Conservation (phyloP, 129 eudicot species). For the Flaveria sonorensis region DNA sequence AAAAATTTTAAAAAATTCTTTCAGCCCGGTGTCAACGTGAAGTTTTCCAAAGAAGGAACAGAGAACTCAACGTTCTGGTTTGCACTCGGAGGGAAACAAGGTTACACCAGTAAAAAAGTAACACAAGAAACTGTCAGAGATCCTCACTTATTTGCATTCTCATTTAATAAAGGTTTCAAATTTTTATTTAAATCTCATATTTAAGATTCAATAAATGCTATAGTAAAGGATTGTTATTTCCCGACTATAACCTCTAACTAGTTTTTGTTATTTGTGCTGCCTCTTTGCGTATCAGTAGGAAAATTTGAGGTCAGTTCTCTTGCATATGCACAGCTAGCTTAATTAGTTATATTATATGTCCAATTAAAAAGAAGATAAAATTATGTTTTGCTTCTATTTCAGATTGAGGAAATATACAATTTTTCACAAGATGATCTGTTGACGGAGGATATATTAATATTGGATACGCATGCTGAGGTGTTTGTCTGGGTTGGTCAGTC, state of each 20-base stretch:
- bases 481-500: conserved; percentile 98
- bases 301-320: conserved; percentile 73
- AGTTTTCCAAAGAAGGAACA: conserved; percentile 96
- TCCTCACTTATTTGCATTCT: conserved; percentile 81
- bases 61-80: conserved; percentile 95
- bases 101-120: conserved; percentile 79
- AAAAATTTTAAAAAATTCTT: not conserved
- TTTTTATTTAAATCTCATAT: not conserved
- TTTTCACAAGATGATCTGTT: conserved; percentile 93
- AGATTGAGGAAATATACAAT: conserved; percentile 94
- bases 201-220: not conserved
- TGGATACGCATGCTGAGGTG: conserved; percentile 92
- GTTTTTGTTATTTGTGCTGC: conserved; percentile 33
- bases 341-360: not conserved
- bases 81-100: conserved; percentile 93
- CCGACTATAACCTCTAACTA: conserved; percentile 39
- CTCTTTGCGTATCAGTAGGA: conserved; percentile 54
- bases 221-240: not conserved
- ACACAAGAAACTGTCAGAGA: conserved; percentile 70
- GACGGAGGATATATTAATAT: conserved; percentile 88
- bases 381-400: conserved; percentile 8
- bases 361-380: not conserved
- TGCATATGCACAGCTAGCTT: not conserved
- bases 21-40: conserved; percentile 80
- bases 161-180: conserved; percentile 62